phyloP scores from a whole-genome alignment of 2,329 filamentous ascomycete genomes.

The Penicillium fuscoglaucum region DNA sequence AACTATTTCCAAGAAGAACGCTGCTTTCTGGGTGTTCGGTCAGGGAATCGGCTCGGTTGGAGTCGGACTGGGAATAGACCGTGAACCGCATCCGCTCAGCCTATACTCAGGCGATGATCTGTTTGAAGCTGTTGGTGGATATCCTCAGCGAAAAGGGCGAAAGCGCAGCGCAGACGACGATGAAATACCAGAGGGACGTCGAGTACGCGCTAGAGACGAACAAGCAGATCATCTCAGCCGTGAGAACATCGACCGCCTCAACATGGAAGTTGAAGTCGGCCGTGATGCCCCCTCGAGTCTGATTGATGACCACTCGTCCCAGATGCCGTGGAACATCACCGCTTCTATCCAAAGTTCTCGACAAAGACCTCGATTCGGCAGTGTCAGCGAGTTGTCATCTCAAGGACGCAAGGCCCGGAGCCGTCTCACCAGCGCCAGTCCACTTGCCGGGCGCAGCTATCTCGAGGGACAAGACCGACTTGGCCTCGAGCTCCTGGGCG shows the following conservation, averaged over 20 bases:
- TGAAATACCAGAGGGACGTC: constrained; percentile 27
- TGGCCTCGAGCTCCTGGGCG: constrained; percentile 24
- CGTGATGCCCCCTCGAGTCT: constrained; percentile 67
- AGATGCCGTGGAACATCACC: constrained; percentile 69
- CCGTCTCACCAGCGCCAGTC: constrained; percentile 60
- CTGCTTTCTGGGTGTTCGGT: constrained; percentile 61
- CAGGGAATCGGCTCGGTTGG: constrained; percentile 58
- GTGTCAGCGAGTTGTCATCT: constrained; percentile 38
- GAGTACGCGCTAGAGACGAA: constrained; percentile 42
- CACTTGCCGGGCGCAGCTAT: constrained; percentile 56
- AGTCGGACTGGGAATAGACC: constrained; percentile 43
- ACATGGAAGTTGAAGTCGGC: constrained; percentile 63
- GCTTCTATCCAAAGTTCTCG: constrained; percentile 57
- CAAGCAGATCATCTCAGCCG: constrained; percentile 38
- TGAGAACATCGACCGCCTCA: constrained; percentile 12
- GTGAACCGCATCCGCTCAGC: constrained; percentile 53
- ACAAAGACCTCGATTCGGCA: constrained; percentile 42
- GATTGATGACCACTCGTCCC: constrained; percentile 64
- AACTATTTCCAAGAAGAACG: constrained; percentile 61
- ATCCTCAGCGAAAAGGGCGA: constrained; percentile 17
- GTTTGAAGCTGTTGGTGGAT: constrained; percentile 49
- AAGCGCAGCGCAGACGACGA: constrained; percentile 33
- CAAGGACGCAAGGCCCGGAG: constrained; percentile 36
- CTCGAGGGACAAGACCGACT: constrained; percentile 30
- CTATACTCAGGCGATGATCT: constrained; percentile 60